Evolutionary conservation across 257 asterid genomes (phyloP).

Genomic region (Verbena officinalis): DNA sequence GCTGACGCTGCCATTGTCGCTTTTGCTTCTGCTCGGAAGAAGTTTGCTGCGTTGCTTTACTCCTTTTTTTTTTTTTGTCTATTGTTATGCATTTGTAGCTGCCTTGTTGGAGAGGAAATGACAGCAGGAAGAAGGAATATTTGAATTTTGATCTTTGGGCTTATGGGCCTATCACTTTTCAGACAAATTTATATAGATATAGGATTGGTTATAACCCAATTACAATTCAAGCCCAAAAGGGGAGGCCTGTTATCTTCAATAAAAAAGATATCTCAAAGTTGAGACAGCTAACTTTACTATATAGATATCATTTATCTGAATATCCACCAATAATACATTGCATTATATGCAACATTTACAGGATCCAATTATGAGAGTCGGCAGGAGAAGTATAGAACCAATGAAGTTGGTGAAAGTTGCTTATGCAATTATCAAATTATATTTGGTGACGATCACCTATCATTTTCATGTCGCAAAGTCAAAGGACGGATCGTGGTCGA

Average conservation of each 20-base stretch:
- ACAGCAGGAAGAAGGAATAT: not conserved
- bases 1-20: constrained; percentile 33
- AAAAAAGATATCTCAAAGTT: no score
- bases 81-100: not conserved
- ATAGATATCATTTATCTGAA: no score
- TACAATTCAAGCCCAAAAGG: not conserved
- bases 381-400: no score
- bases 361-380: no score
- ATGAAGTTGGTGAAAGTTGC: not conserved
- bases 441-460: constrained; percentile 24
- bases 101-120: constrained; percentile 25
- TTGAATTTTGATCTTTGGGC: constrained; percentile 18
- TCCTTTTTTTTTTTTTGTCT: not conserved
- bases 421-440: constrained; percentile 21
- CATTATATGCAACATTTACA: no score
- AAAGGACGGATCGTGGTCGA: constrained; percentile 8
- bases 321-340: no score
- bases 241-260: not conserved
- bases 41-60: constrained; percentile 1
- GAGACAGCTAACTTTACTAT: no score
- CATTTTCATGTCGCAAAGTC: constrained; percentile 26
- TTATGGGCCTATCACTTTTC: not conserved
- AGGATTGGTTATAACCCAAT: not conserved
- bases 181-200: not conserved
- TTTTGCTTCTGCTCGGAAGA: constrained; percentile 4